Evolutionary conservation across 2,329 filamentous ascomycete genomes (phyloP).

Genomic region (Fusarium devonianum): DNA sequence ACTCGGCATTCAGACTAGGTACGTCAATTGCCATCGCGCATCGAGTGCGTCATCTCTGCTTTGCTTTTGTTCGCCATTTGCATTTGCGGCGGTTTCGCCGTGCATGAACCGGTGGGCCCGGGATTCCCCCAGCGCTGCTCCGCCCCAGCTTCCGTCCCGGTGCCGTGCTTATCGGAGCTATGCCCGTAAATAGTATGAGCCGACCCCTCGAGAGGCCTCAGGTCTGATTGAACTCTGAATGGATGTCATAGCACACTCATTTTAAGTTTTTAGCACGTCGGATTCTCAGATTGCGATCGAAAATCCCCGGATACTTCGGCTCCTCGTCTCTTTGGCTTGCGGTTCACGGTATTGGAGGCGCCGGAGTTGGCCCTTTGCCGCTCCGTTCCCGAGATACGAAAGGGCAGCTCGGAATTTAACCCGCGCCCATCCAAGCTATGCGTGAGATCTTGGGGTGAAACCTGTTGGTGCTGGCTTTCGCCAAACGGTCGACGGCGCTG

Average conservation of each 20-base stretch:
- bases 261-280: not conserved
- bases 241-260: not conserved
- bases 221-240: not conserved
- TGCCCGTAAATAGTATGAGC: too few relatives aligned
- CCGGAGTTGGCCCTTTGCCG: not conserved
- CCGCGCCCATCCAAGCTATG: too few relatives aligned
- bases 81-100: not conserved
- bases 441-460: slow-evolving; percentile 17
- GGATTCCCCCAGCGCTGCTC: slow-evolving; percentile 7
- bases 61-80: slow-evolving; percentile 2
- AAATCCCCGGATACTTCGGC: not conserved
- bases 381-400: slow-evolving; percentile 9
- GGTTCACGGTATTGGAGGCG: not conserved
- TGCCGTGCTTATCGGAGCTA: not conserved
- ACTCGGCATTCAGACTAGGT: too few relatives aligned
- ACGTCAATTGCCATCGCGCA: not conserved
- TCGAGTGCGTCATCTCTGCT: not conserved
- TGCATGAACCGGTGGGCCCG: slow-evolving; percentile 16
- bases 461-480: slow-evolving; percentile 10
- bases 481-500: slow-evolving; percentile 7
- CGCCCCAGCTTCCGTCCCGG: slow-evolving; percentile 1
- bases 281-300: not conserved
- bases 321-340: slow-evolving; percentile 2
- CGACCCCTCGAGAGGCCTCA: not conserved
- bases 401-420: too few relatives aligned